These are phyloP conservation scores for Pharnaceum exiguum DNA, from an alignment of 148 eudicot genomes.

Conservation along the genomic window DNA sequence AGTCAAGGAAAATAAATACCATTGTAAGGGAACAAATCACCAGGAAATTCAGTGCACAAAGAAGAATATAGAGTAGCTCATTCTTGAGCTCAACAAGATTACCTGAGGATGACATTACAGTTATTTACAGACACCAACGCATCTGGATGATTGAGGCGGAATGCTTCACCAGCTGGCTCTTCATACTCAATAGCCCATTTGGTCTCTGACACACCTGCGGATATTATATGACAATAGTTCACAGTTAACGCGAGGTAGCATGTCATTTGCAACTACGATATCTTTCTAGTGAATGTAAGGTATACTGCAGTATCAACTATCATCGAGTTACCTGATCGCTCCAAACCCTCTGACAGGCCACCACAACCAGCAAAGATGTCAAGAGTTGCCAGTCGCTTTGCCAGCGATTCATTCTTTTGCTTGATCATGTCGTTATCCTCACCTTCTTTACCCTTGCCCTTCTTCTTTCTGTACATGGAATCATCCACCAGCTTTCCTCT, in stretches of 20 bases:
- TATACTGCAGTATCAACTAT: background rate
- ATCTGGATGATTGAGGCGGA: slow-evolving; percentile 79
- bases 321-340: slow-evolving; percentile 56
- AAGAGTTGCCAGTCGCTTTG: slow-evolving; percentile 49
- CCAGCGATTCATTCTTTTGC: slow-evolving; percentile 26
- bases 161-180: slow-evolving; percentile 95
- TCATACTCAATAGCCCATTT: slow-evolving; percentile 99
- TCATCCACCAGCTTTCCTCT: slow-evolving; percentile 34
- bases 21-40: background rate
- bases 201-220: slow-evolving; percentile 68
- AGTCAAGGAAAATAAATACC: background rate
- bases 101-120: slow-evolving; percentile 96
- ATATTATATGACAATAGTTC: slow-evolving; percentile 9
- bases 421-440: slow-evolving; percentile 36
- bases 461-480: slow-evolving; percentile 52
- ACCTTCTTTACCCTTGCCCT: slow-evolving; percentile 80
- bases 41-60: background rate
- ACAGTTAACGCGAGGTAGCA: background rate
- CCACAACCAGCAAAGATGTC: slow-evolving; percentile 99
- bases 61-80: background rate
- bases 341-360: slow-evolving; percentile 92
- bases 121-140: slow-evolving; percentile 66
- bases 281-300: background rate
- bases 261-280: background rate
- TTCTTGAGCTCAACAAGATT: background rate